These are phyloP conservation scores for Cryphonectria parasitica DNA, from an alignment of 2,329 filamentous ascomycete genomes.

Conservation along the genomic window DNA sequence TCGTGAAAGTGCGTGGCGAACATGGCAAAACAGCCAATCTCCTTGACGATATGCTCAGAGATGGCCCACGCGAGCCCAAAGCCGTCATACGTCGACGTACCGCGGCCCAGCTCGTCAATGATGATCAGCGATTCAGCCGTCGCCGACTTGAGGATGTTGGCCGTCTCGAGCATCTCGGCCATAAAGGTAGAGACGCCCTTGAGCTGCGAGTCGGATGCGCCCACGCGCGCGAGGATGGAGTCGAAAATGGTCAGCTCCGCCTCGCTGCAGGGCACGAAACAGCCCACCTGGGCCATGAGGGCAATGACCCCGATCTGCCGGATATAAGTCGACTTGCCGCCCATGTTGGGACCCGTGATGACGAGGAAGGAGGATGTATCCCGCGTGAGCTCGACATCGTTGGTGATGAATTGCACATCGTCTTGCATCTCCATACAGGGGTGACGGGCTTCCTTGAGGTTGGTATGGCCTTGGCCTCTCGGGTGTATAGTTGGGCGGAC, in stretches of 20 bases:
- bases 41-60: conserved; percentile 93
- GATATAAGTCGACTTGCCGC: conserved; percentile 97
- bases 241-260: conserved; percentile 96
- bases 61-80: conserved; percentile 99
- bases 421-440: conserved; percentile 99
- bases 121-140: conserved; percentile 96
- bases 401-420: conserved; percentile 97
- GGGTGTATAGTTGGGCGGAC: conserved; percentile 88
- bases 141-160: conserved; percentile 96
- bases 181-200: conserved; percentile 99
- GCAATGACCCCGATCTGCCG: conserved; percentile 96
- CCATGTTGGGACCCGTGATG: conserved; percentile 99
- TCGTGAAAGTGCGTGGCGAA: conserved; percentile 99
- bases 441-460: conserved; percentile 91
- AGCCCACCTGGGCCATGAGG: conserved; percentile 94
- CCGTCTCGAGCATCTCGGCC: conserved; percentile 99
- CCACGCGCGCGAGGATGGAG: conserved; percentile 92
- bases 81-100: conserved; percentile 96
- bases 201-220: conserved; percentile 93
- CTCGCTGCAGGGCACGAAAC: conserved; percentile 89
- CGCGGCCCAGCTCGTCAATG: conserved; percentile 95
- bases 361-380: conserved; percentile 87
- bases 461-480: conserved; percentile 83
- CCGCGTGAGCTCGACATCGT: conserved; percentile 83
- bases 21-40: conserved; percentile 91